Evolutionary conservation across 345 rosid species (phyloP), one percentile per base, ranked within the genome.

Genomic region (Noccaea bulbosa): DNA sequence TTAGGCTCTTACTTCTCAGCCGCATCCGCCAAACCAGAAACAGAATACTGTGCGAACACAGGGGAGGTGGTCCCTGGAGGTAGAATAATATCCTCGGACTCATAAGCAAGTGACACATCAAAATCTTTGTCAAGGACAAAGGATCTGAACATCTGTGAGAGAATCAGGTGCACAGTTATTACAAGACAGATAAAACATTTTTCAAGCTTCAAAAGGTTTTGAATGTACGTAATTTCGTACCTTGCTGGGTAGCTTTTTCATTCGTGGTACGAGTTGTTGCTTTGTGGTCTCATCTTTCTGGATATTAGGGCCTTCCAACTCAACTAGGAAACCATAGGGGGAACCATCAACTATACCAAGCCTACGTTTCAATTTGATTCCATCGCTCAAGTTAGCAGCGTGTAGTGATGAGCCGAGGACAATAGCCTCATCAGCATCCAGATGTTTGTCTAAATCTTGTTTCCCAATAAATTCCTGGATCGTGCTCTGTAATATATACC

Each of bases 381-480:
- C 97, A 86, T 95, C 99, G 77, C 99, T 95, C 73, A 95, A 68
- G 83, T 95, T 95, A 65, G 99, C 99, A 68, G 99, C 98, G 84
- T 82, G 88, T 39, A 95, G 77, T n/a, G 99, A 69, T 22, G 96
- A 76, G 71, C 99, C 99, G 37, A 95, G 97, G 82, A 87, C 99
- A 74, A 88, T 84, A 49, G 98, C 99, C 81, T 95, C 99, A 82
- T 95, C 99, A 65, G 99, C 97, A 86, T 95, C 99, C 62, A 95
- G 82, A 87, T 95, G 99, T 76, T 81, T 95, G 85, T 85, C 99
- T 74, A 95, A 82, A 57, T 86, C 96, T 77, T 81, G 88, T 81
- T 88, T 90, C 70, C 94, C 97, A 60, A 95, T 85, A 82, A 80
- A 92, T 78, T 95, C 99, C 79, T 85, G 99, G 75, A 95, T 82